Evolutionary conservation across 129 eudicot genomes (phyloP).

Genomic region (Dittrichia graveolens): DNA sequence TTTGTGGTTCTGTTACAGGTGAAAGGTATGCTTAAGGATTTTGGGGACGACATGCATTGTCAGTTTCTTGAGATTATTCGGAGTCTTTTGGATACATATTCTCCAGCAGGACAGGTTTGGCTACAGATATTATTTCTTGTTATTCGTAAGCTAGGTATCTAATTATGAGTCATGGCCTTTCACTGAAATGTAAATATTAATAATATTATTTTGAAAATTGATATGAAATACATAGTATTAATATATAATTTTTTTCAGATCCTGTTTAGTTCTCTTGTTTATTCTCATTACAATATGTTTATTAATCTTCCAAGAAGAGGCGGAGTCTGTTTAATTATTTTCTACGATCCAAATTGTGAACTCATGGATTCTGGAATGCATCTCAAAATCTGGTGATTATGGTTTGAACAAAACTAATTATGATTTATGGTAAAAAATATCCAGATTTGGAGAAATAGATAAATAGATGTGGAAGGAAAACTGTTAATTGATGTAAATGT

Average conservation of each 20-base stretch:
- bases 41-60: conserved; percentile 93
- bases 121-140: conserved; percentile 9
- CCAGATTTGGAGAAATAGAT: neutral
- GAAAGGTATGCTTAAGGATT: conserved; percentile 87
- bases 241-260: too few relatives aligned
- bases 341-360: too few relatives aligned
- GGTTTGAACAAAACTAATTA: too few relatives aligned
- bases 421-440: neutral
- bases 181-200: neutral
- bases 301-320: neutral
- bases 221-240: too few relatives aligned
- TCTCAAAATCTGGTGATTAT: too few relatives aligned
- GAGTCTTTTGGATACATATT: conserved; percentile 68
- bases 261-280: neutral
- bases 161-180: neutral
- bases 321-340: neutral
- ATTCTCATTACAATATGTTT: neutral
- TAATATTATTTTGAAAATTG: too few relatives aligned
- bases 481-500: neutral
- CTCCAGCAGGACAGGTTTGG: conserved; percentile 77
- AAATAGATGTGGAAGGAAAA: neutral
- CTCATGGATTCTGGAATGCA: too few relatives aligned
- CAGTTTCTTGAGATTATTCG: conserved; percentile 91
- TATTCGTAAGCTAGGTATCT: conserved; percentile 8
- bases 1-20: conserved; percentile 53